These are phyloP conservation scores for Neoarthrinium moseri DNA, from an alignment of 2,329 filamentous ascomycete species.

Conservation along the genomic window DNA sequence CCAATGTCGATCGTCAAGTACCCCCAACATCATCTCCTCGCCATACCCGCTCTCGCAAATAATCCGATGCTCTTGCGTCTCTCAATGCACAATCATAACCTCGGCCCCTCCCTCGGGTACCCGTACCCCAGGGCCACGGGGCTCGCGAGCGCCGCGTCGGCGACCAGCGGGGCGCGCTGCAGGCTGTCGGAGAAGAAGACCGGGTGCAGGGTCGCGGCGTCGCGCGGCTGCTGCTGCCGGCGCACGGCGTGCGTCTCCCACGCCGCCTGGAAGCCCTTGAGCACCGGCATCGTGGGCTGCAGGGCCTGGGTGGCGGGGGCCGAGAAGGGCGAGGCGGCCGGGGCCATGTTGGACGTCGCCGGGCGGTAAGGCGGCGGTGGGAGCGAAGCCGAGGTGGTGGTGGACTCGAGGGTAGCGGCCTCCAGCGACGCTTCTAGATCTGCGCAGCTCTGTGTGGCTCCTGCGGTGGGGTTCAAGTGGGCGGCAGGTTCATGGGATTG, in stretches of 20 bases:
- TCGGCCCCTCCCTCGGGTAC: slow-evolving; percentile 46
- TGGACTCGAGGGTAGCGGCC: too few relatives aligned
- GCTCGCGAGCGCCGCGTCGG: slow-evolving; percentile 29
- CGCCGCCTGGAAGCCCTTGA: slow-evolving; percentile 3
- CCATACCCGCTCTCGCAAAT: neutral
- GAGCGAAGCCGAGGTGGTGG: too few relatives aligned
- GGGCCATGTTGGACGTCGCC: too few relatives aligned
- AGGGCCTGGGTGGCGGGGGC: slow-evolving; percentile 3
- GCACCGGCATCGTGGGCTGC: slow-evolving; percentile 5
- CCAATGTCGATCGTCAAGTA: too few relatives aligned
- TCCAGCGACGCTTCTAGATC: too few relatives aligned
- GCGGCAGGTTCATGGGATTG: too few relatives aligned
- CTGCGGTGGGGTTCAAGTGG: too few relatives aligned
- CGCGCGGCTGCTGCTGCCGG: too few relatives aligned
- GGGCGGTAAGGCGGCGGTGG: too few relatives aligned
- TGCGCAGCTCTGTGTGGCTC: too few relatives aligned
- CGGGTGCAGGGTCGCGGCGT: slow-evolving; percentile 65
- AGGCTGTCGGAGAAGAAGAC: slow-evolving; percentile 73
- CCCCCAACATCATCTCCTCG: neutral
- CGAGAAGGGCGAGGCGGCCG: too few relatives aligned
- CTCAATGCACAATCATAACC: slow-evolving; percentile 32
- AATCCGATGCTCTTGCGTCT: neutral
- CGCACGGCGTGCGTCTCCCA: slow-evolving; percentile 2
- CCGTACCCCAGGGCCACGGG: slow-evolving; percentile 62
- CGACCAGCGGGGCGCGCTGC: slow-evolving; percentile 49